Evolutionary conservation across 192 early-diverging fungal genomes (phyloP), one percentile per base, ranked within the genome.

Genomic region (Diversispora epigaea): DNA sequence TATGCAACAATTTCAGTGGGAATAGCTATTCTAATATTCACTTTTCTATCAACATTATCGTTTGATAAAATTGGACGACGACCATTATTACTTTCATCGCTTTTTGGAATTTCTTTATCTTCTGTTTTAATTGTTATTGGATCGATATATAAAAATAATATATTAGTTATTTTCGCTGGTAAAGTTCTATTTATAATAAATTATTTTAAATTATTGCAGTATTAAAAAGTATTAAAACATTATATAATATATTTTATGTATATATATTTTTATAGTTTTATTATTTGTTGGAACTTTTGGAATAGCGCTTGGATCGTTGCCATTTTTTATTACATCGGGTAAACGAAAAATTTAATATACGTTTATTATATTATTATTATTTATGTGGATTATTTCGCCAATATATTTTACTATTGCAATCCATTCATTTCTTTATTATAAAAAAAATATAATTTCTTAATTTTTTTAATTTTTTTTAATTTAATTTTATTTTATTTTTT

Each of bases 291-390:
- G 88, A 39, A 84, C 82, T 71, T 95, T 94, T 82, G 91, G 91
- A 61, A 81, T 95, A 40, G 95, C 93, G 46, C 79, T 93, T 2
- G 93, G 93, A 44, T 89, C 90, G 3, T 93, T 94, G 58, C 92
- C 95, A 54, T 54, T 54, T 11, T 54, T 54, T 54, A 54, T 54
- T 17, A 54, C n/a, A 11, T 54, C 50, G n/a, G 50, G 50, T 54
- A 54, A 17, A 17, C 4, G n/a, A n/a, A n/a, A 54, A 32, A 32
- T 32, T 32, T 32, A 1, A 32, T 32, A 32, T 32, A 1, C 25
- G 25, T 32, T 32, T 32, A 32, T 32, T 32, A 32, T 32, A 32
- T n/a, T n/a, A n/a, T n/a, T n/a, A 32, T 32, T 32, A 32, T 32
- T 32, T 32, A 32, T 32, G 25, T 32, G n/a, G n/a, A n/a, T n/a